Base-by-base conservation (phyloP, 768 basidiomycete genomes). In the Amanita inopinata region DNA sequence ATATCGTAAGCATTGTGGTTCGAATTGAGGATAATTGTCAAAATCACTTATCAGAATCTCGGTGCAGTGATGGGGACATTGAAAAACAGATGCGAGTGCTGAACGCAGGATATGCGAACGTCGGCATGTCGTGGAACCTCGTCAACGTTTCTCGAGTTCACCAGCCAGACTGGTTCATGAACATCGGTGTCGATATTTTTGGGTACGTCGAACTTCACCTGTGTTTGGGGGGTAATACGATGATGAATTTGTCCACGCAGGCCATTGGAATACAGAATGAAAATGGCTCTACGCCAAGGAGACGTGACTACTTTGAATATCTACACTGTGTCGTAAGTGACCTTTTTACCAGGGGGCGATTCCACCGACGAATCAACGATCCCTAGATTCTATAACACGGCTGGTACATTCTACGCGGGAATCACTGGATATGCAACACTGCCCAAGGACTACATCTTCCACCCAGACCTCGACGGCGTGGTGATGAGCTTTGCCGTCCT, bases 391-490 rank as follows among this genome's bases (percentile, higher is more conserved):
- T 55, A 55, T 45, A 51, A 51, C 31, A 53, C 55, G 2, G 50
- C 52, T 12, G 57, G 55, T 19, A 47, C 57, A 18, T n/a, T n/a
- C 27, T n/a, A 28, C 27, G 7, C 7, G n/a, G 63, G 65, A 12
- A 59, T 70, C n/a, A 63, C 74, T 9, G 71, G 73, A 4, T 74
- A 73, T 50, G 53, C 69, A 6, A 71, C 72, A 7, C 68, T 74
- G 51, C 74, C 74, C 4, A 57, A 52, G 3, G 53, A 56, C 44
- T 74, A 69, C 57, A 34, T 46, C 3, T 18, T 49, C 30, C 49
- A 54, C 38, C 69, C 70, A 5, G 48, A 50, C 7, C 58, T 65
- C 36, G 73, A 75, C 46, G 73, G 73, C 12, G 63, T 71, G 22
- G 66, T 66, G 9, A 51, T 66, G 10, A 56, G 59, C 7, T 64